These are phyloP conservation scores for Kodamaea kaohsiungensis DNA, from an alignment of 805 yeast species.

Conservation along the genomic window DNA sequence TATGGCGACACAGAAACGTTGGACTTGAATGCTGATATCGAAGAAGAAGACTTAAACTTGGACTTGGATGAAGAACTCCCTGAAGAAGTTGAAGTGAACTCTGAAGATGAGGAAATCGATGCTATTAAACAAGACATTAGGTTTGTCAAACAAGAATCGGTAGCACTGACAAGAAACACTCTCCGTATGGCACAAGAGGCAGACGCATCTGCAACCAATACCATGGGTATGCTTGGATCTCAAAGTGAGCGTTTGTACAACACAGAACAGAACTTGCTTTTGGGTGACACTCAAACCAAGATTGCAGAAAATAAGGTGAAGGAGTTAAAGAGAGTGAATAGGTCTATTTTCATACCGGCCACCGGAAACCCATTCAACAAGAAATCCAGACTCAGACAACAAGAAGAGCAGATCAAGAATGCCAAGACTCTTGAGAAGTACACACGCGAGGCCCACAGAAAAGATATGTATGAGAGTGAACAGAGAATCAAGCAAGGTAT, in stretches of 20 bases:
- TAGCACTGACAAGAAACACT: constrained; percentile 83
- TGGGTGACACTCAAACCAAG: constrained; percentile 78
- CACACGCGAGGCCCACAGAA: constrained; percentile 60
- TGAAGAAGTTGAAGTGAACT: constrained; percentile 40
- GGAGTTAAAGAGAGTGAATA: constrained; percentile 74
- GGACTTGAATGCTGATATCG: constrained; percentile 32
- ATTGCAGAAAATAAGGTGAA: constrained; percentile 81
- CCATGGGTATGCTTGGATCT: constrained; percentile 90
- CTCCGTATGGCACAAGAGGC: constrained; percentile 54
- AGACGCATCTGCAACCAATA: constrained; percentile 55
- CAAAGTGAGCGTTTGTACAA: constrained; percentile 84
- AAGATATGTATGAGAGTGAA: constrained; percentile 61
- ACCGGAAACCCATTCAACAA: constrained; percentile 84
- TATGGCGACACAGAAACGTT: constrained; percentile 24
- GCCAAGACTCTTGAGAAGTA: constrained; percentile 63
- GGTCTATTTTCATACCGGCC: constrained; percentile 81
- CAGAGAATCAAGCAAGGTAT: constrained; percentile 67
- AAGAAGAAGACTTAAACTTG: constrained; percentile 41
- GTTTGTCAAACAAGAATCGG: constrained; percentile 83
- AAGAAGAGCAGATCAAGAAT: constrained; percentile 66
- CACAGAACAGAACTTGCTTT: constrained; percentile 73
- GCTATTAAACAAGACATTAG: constrained; percentile 79
- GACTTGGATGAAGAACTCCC: constrained; percentile 33
- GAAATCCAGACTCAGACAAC: constrained; percentile 68
- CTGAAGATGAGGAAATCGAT: constrained; percentile 87